Evolutionary conservation across 352 stramenopile species (phyloP).

Genomic region (Phytophthora crassamura): DNA sequence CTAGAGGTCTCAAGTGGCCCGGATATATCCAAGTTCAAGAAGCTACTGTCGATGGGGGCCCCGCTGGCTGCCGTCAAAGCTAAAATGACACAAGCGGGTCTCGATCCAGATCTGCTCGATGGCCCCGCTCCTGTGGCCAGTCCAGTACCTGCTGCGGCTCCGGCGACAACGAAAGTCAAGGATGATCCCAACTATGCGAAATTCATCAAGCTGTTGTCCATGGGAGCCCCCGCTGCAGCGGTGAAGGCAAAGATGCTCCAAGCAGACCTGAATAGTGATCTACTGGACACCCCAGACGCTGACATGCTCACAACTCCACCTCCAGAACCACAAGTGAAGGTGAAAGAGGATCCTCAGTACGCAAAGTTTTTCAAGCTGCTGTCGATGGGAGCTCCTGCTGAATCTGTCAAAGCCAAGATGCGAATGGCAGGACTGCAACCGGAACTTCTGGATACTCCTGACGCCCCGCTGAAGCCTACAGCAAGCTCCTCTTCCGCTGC

Average conservation of each 20-base stretch:
- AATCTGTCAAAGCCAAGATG: slow-evolving; percentile 74
- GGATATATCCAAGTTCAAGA: slow-evolving; percentile 67
- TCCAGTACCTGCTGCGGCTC: not conserved
- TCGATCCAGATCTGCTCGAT: slow-evolving; percentile 64
- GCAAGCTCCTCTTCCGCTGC: not conserved
- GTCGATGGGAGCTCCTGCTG: slow-evolving; percentile 62
- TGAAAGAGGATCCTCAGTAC: slow-evolving; percentile 69
- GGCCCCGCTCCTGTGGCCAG: slow-evolving; percentile 5
- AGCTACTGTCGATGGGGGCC: slow-evolving; percentile 69
- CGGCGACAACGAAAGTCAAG: slow-evolving; percentile 42
- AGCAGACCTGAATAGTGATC: slow-evolving; percentile 87
- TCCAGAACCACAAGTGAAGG: slow-evolving; percentile 22
- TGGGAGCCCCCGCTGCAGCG: slow-evolving; percentile 57
- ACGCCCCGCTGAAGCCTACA: slow-evolving; percentile 40
- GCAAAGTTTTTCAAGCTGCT: slow-evolving; percentile 75
- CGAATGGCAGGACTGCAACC: slow-evolving; percentile 85
- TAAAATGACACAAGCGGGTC: slow-evolving; percentile 72
- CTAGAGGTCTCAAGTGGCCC: slow-evolving; percentile 1
- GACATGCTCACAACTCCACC: slow-evolving; percentile 33
- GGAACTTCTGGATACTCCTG: slow-evolving; percentile 63
- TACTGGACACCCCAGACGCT: slow-evolving; percentile 71
- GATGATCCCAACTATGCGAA: slow-evolving; percentile 68
- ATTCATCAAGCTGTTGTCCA: slow-evolving; percentile 73
- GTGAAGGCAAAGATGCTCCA: slow-evolving; percentile 72
- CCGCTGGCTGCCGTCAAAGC: slow-evolving; percentile 62